Conservation (phyloP, 495 filamentous ascomycete genomes). For the Sordaria brevicollis region DNA sequence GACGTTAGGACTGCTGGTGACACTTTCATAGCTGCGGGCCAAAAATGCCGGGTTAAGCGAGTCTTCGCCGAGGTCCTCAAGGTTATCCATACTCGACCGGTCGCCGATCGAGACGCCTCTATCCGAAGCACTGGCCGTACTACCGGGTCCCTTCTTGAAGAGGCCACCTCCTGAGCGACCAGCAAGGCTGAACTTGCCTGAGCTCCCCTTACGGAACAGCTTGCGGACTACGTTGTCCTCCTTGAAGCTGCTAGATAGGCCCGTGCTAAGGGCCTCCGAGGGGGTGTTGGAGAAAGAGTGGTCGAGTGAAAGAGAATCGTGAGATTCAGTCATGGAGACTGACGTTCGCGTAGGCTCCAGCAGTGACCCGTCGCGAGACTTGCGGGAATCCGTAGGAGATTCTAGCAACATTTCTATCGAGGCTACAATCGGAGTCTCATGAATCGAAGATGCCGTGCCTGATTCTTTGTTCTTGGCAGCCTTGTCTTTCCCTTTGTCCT, state of each 20-base stretch:
- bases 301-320: constrained; percentile 58
- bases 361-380: constrained; percentile 40
- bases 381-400: constrained; percentile 52
- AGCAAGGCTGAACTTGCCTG: constrained; percentile 65
- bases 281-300: constrained; percentile 55
- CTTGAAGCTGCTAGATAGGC: constrained; percentile 23
- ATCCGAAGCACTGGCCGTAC: constrained; percentile 36
- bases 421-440: constrained; percentile 6
- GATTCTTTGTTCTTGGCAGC: constrained; percentile 15
- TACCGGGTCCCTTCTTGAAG: constrained; percentile 50
- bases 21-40: constrained; percentile 35
- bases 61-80: constrained; percentile 33
- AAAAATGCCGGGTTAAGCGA: constrained; percentile 8
- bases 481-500: constrained; percentile 25
- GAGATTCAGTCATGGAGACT: constrained; percentile 47
- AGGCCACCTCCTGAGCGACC: constrained; percentile 48
- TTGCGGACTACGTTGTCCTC: constrained; percentile 53
- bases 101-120: constrained; percentile 28
- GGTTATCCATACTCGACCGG: constrained; percentile 38
- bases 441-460: constrained; percentile 5
- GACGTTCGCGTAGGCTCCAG: constrained; percentile 49
- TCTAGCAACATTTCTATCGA: constrained; percentile 21
- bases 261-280: constrained; percentile 45
- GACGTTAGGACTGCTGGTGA: constrained; percentile 29
- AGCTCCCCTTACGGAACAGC: constrained; percentile 69